Evolutionary conservation across 2,329 filamentous ascomycete species (phyloP), one percentile per base, ranked within the genome.

Genomic region (Arthroderma sp.): DNA sequence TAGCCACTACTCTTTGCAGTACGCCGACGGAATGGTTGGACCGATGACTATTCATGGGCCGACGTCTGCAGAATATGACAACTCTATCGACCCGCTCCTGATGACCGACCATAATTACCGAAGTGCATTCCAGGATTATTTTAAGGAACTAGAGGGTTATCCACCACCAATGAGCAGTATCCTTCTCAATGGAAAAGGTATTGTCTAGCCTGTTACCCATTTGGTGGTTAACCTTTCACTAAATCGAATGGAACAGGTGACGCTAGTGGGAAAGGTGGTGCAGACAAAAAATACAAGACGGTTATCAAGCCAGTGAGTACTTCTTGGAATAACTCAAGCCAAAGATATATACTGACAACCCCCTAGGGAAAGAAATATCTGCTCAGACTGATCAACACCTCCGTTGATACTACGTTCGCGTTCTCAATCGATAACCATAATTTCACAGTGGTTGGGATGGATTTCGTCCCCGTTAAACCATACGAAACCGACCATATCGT

Each of bases 381-480:
- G 40, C 11, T 68, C 50, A 42, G 56, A 27, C 29, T 66, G 10
- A 60, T 65, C 48, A 64, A 64, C 49, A 54, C 59, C 39, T 66
- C 75, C 33, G 61, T 69, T 43, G 65, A 77, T 54, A 68, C 63
- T 31, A 59, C 72, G 46, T 66, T 73, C 56, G 63, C 69, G 39
- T 77, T 81, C 54, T 62, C 58, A 38, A 63, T 70, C 28, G 68
- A 70, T 36, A 69, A 72, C 42, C 78, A 82, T 56, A 68, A 55
- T 0, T 56, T 82, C 51, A 72, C 65, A 0, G 75, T 82, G 32
- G 76, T 82, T 34, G 66, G 70, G 0, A 43, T 60, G n/a, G 78
- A 80, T 48, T 60, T 80, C 3, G 73, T 80, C 0, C 74, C 77
- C 2, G 66, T 82, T 27, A 53, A 65, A 27, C 77, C 77, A 0